phyloP scores from a whole-genome alignment of 441 rosid genomes.

The Gossypium davidsonii region DNA sequence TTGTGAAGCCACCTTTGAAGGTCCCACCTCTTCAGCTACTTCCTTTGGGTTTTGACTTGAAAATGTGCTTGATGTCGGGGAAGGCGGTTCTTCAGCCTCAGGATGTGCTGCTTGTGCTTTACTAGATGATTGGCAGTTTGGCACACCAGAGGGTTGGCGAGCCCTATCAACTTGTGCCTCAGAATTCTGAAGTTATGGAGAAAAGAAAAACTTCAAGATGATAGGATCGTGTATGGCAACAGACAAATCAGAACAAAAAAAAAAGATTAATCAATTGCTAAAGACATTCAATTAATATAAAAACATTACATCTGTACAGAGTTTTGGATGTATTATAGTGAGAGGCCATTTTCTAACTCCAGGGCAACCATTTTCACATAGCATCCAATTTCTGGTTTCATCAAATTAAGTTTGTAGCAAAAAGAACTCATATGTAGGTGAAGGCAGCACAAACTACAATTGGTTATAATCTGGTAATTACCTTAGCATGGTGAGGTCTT shows the following conservation, averaged over 20 bases:
- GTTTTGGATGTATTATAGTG: neutral
- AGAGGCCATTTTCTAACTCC: neutral
- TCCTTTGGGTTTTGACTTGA: slow-evolving; percentile 61
- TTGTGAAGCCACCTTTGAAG: slow-evolving; percentile 33
- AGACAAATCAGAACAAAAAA: neutral
- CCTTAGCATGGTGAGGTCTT: slow-evolving; percentile 56
- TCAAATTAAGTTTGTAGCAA: neutral
- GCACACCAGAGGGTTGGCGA: slow-evolving; percentile 31
- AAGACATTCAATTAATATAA: neutral
- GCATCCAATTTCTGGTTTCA: neutral
- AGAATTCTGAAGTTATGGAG: slow-evolving; percentile 11
- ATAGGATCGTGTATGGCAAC: neutral
- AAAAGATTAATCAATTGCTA: slow-evolving; percentile 2
- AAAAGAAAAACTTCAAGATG: slow-evolving; percentile 11
- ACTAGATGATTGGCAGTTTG: slow-evolving; percentile 31
- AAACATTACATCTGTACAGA: neutral
- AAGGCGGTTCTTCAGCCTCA: slow-evolving; percentile 53
- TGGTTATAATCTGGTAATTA: slow-evolving; percentile 13
- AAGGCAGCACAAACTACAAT: neutral
- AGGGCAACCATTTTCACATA: neutral
- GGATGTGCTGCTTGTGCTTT: slow-evolving; percentile 32
- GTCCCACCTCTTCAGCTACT: slow-evolving; percentile 39
- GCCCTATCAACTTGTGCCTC: slow-evolving; percentile 36
- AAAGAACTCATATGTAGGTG: neutral
- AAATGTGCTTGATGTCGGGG: slow-evolving; percentile 52